Evolutionary conservation across 805 yeast genomes (phyloP).

Genomic region (Cyberlindnera mississippiensis): DNA sequence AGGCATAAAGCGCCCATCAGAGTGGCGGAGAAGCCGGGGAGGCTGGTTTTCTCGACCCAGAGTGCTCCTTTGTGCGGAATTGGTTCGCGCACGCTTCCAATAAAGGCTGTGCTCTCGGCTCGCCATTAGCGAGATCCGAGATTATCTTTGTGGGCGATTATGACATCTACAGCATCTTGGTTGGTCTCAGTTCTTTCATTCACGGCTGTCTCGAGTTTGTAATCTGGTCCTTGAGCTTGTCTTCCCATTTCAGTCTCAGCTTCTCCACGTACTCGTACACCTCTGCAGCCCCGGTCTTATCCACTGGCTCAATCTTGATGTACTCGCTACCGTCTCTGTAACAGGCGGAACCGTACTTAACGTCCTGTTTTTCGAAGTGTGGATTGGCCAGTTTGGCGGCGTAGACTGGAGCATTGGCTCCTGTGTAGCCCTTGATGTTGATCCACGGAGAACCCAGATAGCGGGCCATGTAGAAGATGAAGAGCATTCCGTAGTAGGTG

Average conservation of each 20-base stretch:
- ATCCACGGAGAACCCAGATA: constrained; percentile 84
- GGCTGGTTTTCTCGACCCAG: neutral
- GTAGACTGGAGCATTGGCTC: constrained; percentile 82
- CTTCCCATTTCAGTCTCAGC: constrained; percentile 68
- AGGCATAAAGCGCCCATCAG: too few relatives aligned
- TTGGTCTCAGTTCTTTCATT: neutral
- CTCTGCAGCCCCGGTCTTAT: constrained; percentile 59
- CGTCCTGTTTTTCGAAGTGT: constrained; percentile 39
- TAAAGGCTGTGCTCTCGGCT: too few relatives aligned
- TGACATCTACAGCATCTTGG: too few relatives aligned
- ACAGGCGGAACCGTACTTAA: constrained; percentile 73
- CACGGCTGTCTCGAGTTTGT: constrained; percentile 30
- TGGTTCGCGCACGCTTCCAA: too few relatives aligned
- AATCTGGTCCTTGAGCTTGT: constrained; percentile 68
- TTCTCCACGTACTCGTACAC: constrained; percentile 60
- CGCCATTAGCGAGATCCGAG: too few relatives aligned
- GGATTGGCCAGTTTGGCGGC: constrained; percentile 55
- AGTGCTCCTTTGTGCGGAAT: too few relatives aligned
- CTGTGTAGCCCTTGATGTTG: constrained; percentile 81
- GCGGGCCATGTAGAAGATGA: constrained; percentile 80
- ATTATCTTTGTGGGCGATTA: too few relatives aligned
- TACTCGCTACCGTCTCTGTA: constrained; percentile 61
- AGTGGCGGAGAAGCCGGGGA: too few relatives aligned
- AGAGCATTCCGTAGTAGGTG: constrained; percentile 81
- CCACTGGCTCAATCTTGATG: constrained; percentile 52